These are phyloP conservation scores for Calonectria naviculata DNA, from an alignment of 2,329 filamentous ascomycete species.

Conservation along the genomic window DNA sequence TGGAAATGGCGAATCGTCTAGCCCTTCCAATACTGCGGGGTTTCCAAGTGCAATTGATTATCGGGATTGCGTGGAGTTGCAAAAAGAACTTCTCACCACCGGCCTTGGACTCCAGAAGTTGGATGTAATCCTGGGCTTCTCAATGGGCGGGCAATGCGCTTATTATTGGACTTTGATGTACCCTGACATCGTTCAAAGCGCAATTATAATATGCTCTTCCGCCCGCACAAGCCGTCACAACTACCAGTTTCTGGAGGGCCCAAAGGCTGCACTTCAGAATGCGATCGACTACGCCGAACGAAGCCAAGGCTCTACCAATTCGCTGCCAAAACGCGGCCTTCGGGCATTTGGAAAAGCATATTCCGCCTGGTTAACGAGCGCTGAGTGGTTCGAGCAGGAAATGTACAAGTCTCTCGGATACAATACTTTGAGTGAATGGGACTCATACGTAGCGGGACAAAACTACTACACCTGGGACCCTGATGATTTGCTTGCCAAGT, in stretches of 20 bases:
- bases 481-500: slow-evolving; percentile 53
- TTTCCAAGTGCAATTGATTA: slow-evolving; percentile 54
- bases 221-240: slow-evolving; percentile 59
- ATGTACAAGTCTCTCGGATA: slow-evolving; percentile 51
- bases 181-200: slow-evolving; percentile 50
- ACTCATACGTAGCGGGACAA: slow-evolving; percentile 40
- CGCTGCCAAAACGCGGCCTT: slow-evolving; percentile 43
- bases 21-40: slow-evolving; percentile 54
- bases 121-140: slow-evolving; percentile 58
- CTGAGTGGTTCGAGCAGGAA: slow-evolving; percentile 56
- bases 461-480: slow-evolving; percentile 53
- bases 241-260: slow-evolving; percentile 59
- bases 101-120: slow-evolving; percentile 48
- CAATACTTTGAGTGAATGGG: slow-evolving; percentile 50
- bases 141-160: slow-evolving; percentile 61
- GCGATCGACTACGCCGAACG: slow-evolving; percentile 53
- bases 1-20: slow-evolving; percentile 60
- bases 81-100: slow-evolving; percentile 50
- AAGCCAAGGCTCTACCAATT: slow-evolving; percentile 38
- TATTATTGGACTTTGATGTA: slow-evolving; percentile 60
- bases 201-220: slow-evolving; percentile 57
- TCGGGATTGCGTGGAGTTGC: slow-evolving; percentile 54
- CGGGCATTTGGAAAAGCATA: slow-evolving; percentile 58
- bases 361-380: slow-evolving; percentile 58
- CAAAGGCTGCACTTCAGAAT: slow-evolving; percentile 53